Base-by-base conservation (phyloP, 768 basidiomycete species). In the Mycena vulgaris region DNA sequence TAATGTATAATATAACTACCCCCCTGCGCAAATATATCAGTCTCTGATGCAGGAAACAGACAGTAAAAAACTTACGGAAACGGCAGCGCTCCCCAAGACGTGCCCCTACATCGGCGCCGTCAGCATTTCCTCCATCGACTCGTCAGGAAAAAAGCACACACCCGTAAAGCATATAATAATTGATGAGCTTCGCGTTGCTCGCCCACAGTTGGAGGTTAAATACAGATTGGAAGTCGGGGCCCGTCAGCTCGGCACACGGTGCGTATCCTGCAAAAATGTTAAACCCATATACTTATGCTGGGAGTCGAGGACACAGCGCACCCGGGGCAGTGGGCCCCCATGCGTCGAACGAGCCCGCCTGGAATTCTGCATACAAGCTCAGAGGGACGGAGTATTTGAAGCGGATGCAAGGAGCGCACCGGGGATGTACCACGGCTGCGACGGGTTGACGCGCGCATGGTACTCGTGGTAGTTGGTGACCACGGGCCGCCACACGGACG, bases 91-190 rank as follows among this genome's bases (percentile, higher is more conserved):
- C 93, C 95, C 93, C 94, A 96, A 8, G 92, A 94, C 1, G 95
- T 95, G 37, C 95, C 94, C 13, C 94, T 95, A 69, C 42, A 48
- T 21, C 23, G 8, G 5, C n/a, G n/a, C n/a, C 47, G 16, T 48
- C 42, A 45, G 42, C 42, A 2, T 6, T n/a, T 8, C 42, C n/a
- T 21, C 9, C 17, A 27, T 25, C 28, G 16, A 31, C 27, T 16
- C 31, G 28, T 6, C 3, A 14, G 21, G 30, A 33, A 30, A 10
- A 10, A n/a, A n/a, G 21, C 17, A 33, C 81, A 68, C 77, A 92
- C 92, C 92, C 94, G 74, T 90, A 94, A 62, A 94, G 75, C 95
- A 96, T 95, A 78, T 96, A 96, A 72, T 93, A 93, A 75, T 89
- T 94, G 69, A 95, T 89, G 57, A 96, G 74, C 75, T 95, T 96